A percentile compares a stretch with the other conserved stretches of the same genome.
These are phyloP conservation scores for Exophiala bonariae DNA, from an alignment of 2,329 filamentous ascomycete genomes.

Conservation along the genomic window DNA sequence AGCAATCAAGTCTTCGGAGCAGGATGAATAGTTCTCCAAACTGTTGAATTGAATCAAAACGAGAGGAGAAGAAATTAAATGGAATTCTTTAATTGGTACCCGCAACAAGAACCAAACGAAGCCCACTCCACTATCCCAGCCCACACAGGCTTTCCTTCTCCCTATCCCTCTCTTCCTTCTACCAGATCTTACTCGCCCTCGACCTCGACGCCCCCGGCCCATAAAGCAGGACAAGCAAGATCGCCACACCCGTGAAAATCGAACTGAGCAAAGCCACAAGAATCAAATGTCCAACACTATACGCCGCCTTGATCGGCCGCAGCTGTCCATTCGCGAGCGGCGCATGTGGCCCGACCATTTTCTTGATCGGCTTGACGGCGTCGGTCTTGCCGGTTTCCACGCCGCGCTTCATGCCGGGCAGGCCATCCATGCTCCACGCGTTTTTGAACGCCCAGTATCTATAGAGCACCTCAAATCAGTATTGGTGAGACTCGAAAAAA, in stretches of 20 bases:
- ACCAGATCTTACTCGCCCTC: too few species aligned
- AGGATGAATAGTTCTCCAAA: too few species aligned
- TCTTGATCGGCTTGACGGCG: slow-evolving; percentile 27
- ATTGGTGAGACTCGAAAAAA: background rate
- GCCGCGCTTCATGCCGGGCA: slow-evolving; percentile 52
- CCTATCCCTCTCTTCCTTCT: too few species aligned
- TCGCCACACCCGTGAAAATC: slow-evolving; percentile 5
- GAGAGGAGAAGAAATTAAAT: too few species aligned
- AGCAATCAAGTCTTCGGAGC: too few species aligned
- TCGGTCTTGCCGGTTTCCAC: slow-evolving; percentile 17
- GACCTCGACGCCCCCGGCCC: too few species aligned
- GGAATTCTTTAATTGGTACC: too few species aligned
- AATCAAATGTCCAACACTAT: slow-evolving; percentile 18
- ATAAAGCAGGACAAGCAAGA: slow-evolving; percentile 2
- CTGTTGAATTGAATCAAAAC: too few species aligned
- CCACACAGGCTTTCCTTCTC: too few species aligned
- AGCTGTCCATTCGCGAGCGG: slow-evolving; percentile 4
- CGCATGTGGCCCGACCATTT: slow-evolving; percentile 27
- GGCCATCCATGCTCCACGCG: slow-evolving; percentile 56
- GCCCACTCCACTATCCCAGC: too few species aligned
- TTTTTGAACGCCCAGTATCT: slow-evolving; percentile 61
- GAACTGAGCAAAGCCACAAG: slow-evolving; percentile 17
- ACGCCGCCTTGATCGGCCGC: background rate
- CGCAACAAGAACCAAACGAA: too few species aligned
- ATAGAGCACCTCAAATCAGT: too few species aligned